Conservation (phyloP, 148 eudicot genomes). For the Fallopia convolvulus region DNA sequence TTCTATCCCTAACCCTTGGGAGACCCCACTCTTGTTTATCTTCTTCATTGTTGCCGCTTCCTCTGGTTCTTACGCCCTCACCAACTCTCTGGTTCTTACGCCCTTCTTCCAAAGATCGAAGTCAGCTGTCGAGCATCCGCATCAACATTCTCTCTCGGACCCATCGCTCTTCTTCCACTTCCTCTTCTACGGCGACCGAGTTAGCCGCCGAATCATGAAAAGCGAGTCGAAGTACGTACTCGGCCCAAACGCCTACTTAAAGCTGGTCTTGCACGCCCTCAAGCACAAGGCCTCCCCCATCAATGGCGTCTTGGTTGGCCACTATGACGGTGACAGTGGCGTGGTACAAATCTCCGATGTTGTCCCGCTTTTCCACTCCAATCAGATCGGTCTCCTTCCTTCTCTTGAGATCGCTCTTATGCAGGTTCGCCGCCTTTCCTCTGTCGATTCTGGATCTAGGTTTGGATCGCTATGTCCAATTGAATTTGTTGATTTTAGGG, state of each 20-base stretch:
- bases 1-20: too few species aligned
- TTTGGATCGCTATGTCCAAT: not conserved
- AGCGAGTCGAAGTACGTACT: conserved; percentile 36
- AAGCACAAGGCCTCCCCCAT: conserved; percentile 57
- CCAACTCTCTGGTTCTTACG: too few species aligned
- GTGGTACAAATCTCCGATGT: conserved; percentile 61
- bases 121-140: not conserved
- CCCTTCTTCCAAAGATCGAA: not conserved
- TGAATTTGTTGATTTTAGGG: not conserved
- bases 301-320: conserved; percentile 70
- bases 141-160: not conserved
- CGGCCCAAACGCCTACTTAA: conserved; percentile 63
- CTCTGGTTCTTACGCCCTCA: too few species aligned
- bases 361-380: conserved; percentile 72
- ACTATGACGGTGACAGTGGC: conserved; percentile 22
- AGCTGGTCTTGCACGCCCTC: conserved; percentile 62
- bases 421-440: conserved; percentile 35
- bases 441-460: not conserved
- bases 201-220: not conserved
- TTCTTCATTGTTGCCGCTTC: too few species aligned
- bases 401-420: conserved; percentile 86
- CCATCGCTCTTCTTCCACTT: not conserved
- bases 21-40: too few species aligned
- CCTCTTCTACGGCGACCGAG: not conserved
- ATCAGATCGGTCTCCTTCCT: conserved; percentile 65